Evolutionary conservation across 1,139 yeast genomes (phyloP), one percentile per base, ranked within the genome.

Genomic region (Saccharomyces hybrid): DNA sequence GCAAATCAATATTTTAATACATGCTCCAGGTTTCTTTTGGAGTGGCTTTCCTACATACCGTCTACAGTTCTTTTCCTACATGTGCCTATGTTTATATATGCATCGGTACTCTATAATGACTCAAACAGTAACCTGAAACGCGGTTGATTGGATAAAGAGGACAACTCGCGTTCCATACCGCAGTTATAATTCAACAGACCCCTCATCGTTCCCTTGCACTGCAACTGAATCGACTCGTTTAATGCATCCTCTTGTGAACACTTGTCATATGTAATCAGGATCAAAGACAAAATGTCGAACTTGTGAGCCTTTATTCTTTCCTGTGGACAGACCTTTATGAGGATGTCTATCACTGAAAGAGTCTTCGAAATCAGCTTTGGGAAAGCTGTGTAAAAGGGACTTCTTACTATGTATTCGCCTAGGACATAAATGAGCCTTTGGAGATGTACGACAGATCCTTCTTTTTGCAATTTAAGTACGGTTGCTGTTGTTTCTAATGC

Each of bases 371-470:
- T 21, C 4, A 66, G 50, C 4, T 50, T 49, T 42, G 47, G 54
- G 34, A 58, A 62, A 16, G 60, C 53, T 2, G 70, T 64, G 42
- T 67, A 57, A 51, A 61, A 67, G 5, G 70, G 67, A 54, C 62
- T 64, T 51, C 62, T 57, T 0, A 68, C 58, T 11, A 66, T 48
- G 38, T 56, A 60, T 46, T 68, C 69, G 0, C 71, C 72, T 21
- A 67, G 4, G 1, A 57, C 59, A 52, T 62, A 66, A 8, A 66
- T 57, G 4, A 64, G 53, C 42, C 71, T 60, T 47, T 64, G 66
- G 16, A 67, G 44, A 48, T 61, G 58, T n/a, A 59, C 47, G 1
- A 64, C 59, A 2, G 60, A 29, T 4, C 55, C 47, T 19, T 16
- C 47, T 9, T 53, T 52, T 24, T 66, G 48, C 5, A 54, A 47